Base-by-base conservation (phyloP, 352 stramenopile species). In the Globisporangium abappressorium region DNA sequence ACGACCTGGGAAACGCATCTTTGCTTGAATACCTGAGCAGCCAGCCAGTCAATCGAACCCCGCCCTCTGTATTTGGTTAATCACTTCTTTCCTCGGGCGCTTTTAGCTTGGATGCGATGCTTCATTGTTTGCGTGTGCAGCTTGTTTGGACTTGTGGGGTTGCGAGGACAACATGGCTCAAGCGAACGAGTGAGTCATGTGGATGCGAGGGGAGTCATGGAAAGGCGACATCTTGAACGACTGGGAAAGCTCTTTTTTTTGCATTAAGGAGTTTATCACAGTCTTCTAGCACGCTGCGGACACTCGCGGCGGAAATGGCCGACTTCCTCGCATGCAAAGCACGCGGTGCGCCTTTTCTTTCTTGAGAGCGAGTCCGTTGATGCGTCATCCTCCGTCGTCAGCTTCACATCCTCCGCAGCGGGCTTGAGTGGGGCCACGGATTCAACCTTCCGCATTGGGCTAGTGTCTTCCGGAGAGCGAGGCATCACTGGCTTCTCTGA, bases 291-390 rank as follows among this genome's bases (percentile, higher is more conserved):
- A 41, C 69, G 71, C 14, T 64, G 51, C 0, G 69, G 67, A 11
- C 72, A 79, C 43, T 75, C 66, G 22, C 67, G 66, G n/a, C 66
- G 72, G 51, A 73, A 70, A 51, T 79, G 75, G 28, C 66, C 70
- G 55, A 66, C 6, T 18, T 61, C 20, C 7, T 59, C 51, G 22
- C 58, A 67, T 18, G 30, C 36, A 43, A 66, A 66, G 41, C 66
- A 66, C 20, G 41, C 58, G 11, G 5, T 3, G 36, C 53, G 36
- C 26, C 24, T 62, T 26, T 57, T 62, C 56, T 70, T 70, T 15
- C 36, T 61, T 26, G 53, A n/a, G 24, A 33, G 43, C 18, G 26
- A 33, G 9, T 57, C 43, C 2, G 8, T 22, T 9, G 38, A 18
- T 5, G 12, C 38, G 15, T 57, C 53, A 36, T 28, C 53, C 20